Percentiles rank a stretch among this genome's conserved stretches.
Conservation (phyloP, 805 yeast species). For the Candida gorgasii region DNA sequence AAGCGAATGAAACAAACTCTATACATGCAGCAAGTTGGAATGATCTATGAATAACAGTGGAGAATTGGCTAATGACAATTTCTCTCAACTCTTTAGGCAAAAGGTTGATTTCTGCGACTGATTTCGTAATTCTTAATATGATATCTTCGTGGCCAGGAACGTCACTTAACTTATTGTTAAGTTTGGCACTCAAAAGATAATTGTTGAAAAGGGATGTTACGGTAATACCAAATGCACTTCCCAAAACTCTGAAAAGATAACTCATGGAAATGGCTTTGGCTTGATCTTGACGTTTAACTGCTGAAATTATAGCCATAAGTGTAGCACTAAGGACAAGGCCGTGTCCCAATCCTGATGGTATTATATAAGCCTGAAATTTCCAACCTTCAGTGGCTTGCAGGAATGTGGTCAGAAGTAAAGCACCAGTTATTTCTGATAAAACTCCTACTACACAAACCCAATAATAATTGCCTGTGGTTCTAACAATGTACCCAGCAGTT, state of each 20-base stretch:
- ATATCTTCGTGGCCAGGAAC: neutral
- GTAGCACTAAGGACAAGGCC: slow-evolving; percentile 1
- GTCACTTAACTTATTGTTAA: neutral
- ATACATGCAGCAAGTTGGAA: neutral
- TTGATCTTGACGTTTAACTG: neutral
- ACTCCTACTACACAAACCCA: slow-evolving; percentile 6
- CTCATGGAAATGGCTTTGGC: slow-evolving; percentile 4
- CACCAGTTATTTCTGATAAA: neutral
- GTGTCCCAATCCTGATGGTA: slow-evolving; percentile 4
- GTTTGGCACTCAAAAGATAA: neutral
- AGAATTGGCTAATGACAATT: neutral
- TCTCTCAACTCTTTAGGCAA: neutral
- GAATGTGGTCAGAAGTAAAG: neutral
- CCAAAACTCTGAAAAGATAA: slow-evolving; percentile 4
- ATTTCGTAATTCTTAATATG: slow-evolving; percentile 1
- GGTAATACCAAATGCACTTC: slow-evolving; percentile 3
- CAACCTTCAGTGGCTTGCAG: neutral
- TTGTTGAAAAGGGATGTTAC: slow-evolving; percentile 3
- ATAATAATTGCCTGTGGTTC: slow-evolving; percentile 1
- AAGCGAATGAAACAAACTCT: slow-evolving; percentile 1
- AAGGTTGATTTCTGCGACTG: neutral
- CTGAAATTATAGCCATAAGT: neutral
- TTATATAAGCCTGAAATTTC: neutral
- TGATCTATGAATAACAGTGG: slow-evolving; percentile 1
- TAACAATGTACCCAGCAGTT: slow-evolving; percentile 2